A percentile compares a stretch with the other conserved stretches of the same genome.
phyloP scores from a whole-genome alignment of 805 yeast species.

The Hanseniaspora jakobsenii region DNA sequence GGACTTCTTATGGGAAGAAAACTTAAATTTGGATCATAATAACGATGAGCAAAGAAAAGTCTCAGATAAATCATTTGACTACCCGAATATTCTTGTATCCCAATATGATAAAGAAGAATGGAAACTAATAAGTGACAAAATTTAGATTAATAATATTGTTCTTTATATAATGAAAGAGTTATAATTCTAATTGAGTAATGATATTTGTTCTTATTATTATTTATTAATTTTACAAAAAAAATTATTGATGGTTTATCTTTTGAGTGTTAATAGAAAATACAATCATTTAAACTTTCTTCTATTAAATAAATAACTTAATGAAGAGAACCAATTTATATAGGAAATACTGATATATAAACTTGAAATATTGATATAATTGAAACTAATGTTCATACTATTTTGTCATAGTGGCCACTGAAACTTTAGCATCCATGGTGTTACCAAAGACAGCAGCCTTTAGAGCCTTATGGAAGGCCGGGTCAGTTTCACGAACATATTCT shows the following conservation, averaged over 20 bases:
- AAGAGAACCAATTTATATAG: too few species aligned
- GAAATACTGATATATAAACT: too few species aligned
- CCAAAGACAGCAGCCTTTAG: slow-evolving; percentile 10
- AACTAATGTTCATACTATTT: neutral
- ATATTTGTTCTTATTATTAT: too few species aligned
- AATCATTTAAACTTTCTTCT: too few species aligned
- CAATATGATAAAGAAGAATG: slow-evolving; percentile 30
- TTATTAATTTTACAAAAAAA: too few species aligned
- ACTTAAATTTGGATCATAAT: neutral
- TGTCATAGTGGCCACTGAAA: slow-evolving; percentile 12
- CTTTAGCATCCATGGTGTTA: slow-evolving; percentile 4
- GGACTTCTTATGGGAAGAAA: neutral
- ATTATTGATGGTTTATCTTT: too few species aligned
- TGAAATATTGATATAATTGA: too few species aligned
- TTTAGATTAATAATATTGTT: too few species aligned
- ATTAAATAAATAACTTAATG: too few species aligned
- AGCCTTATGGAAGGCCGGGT: slow-evolving; percentile 3
- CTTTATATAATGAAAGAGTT: too few species aligned
- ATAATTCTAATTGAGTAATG: too few species aligned
- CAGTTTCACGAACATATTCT: slow-evolving; percentile 11
- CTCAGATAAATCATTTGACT: slow-evolving; percentile 12
- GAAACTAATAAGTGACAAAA: slow-evolving; percentile 21
- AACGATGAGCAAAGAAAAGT: slow-evolving; percentile 8
- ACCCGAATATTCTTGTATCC: slow-evolving; percentile 20
- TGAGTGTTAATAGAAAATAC: too few species aligned